Conservation (phyloP, 495 filamentous ascomycete genomes). For the Glarea lozoyensis region DNA sequence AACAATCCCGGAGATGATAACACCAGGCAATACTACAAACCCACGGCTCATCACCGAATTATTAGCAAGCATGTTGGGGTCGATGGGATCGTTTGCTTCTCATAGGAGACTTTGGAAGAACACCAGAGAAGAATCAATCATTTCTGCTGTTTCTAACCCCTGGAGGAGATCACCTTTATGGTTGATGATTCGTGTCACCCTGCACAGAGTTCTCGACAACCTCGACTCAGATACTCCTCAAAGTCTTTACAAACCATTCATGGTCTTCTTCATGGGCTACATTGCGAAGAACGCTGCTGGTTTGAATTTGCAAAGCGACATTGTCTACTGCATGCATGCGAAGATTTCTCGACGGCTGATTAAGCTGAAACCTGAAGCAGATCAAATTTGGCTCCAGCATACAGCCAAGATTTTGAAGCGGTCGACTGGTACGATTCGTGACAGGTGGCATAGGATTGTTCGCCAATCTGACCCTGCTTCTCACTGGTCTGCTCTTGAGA, state of each 20-base stretch:
- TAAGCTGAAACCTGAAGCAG: no score
- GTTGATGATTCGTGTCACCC: conserved; percentile 47
- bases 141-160: conserved; percentile 28
- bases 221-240: conserved; percentile 1
- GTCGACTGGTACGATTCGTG: no score
- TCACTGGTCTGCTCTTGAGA: neutral
- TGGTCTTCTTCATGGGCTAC: conserved; percentile 38
- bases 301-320: neutral
- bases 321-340: neutral
- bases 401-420: no score
- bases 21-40: conserved; percentile 44
- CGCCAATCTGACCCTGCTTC: no score
- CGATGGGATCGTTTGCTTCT: conserved; percentile 26
- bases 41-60: conserved; percentile 49
- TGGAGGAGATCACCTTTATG: conserved; percentile 52
- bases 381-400: no score
- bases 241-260: conserved; percentile 46
- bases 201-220: conserved; percentile 30
- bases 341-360: conserved; percentile 1
- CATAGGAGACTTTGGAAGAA: conserved; percentile 40
- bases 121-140: conserved; percentile 53
- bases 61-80: conserved; percentile 37
- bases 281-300: conserved; percentile 26
- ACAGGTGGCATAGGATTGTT: no score
- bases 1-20: conserved; percentile 25